Evolutionary conservation across 1,284 basidiomycete species (phyloP), one percentile per base, ranked within the genome.

Genomic region (Cryptococcus jaspeensis): DNA sequence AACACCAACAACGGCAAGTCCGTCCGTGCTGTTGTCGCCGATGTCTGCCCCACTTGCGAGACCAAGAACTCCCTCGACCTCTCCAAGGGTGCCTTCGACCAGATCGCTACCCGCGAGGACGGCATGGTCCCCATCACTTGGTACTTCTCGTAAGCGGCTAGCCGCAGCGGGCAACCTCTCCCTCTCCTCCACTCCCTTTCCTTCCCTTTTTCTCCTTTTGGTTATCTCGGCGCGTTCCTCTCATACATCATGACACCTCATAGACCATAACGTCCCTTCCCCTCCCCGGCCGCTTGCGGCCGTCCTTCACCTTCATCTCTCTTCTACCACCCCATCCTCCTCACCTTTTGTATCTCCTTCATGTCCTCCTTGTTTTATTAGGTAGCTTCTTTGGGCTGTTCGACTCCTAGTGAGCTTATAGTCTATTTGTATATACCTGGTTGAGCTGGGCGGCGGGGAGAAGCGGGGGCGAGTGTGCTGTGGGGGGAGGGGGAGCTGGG

Each of bases 31-130:
- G 82, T 80, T 22, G 81, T 93, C 65, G 87, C 82, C 58, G 59
- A 57, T 38, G 85, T 81, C 22, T 95, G 92, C 82, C 91, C 91
- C n/a, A 85, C 85, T 8, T 97, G 93, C 80, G 52, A 39, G 54
- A 60, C 62, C 56, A 51, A 53, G 37, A 80, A 87, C 73, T 87
- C 85, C 25, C 64, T 97, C 69, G 93, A 97, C 74, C 83, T 96
- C 57, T 92, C 89, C 13, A 62, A 73, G n/a, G 85, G 70, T 50
- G 86, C 90, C 25, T 96, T 96, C 83, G 55, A 80, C 44, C 65
- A 72, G 16, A 83, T 94, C 55, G 86, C 83, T 37, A 65, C 73
- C 53, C 72, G 81, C 52, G 73, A 69, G 8, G 78, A 83, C 38
- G 91, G 91, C 55, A 73, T 80, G 64, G 80, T 92, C 58, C 68